Percentiles rank a stretch among this genome's conserved stretches.
Evolutionary conservation across 164 flowering plant species (phyloP).

Genomic region (Houttuynia cordata): DNA sequence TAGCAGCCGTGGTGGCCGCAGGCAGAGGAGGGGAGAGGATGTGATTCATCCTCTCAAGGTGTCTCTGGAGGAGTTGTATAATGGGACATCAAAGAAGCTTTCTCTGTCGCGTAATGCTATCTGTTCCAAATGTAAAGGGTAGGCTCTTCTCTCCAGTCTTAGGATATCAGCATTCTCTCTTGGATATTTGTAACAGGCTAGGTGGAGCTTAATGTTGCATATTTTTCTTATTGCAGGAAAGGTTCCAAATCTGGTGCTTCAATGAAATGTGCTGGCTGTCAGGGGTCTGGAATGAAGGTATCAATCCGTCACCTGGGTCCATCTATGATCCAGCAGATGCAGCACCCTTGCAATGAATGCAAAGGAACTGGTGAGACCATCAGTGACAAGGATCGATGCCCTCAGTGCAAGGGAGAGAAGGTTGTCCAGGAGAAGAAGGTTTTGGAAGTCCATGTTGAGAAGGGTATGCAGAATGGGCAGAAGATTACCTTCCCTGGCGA

Average conservation of each 20-base stretch:
- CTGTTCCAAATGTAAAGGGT: slow-evolving; percentile 85
- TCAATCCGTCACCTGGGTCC: slow-evolving; percentile 78
- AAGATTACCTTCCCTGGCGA: slow-evolving; percentile 84
- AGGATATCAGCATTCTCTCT: neutral
- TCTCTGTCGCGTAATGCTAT: slow-evolving; percentile 68
- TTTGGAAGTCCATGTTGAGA: slow-evolving; percentile 73
- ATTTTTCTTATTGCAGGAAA: slow-evolving; percentile 28
- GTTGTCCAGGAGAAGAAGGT: slow-evolving; percentile 84
- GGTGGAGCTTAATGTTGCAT: neutral
- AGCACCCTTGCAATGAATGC: slow-evolving; percentile 79
- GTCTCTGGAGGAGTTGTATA: slow-evolving; percentile 50
- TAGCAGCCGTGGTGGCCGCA: slow-evolving; percentile 49
- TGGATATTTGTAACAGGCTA: neutral
- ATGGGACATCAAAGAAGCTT: slow-evolving; percentile 53
- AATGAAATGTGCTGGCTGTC: slow-evolving; percentile 56
- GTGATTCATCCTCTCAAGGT: slow-evolving; percentile 61
- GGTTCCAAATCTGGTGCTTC: slow-evolving; percentile 88
- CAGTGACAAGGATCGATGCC: slow-evolving; percentile 67
- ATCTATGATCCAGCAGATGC: slow-evolving; percentile 88
- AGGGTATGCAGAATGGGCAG: slow-evolving; percentile 89
- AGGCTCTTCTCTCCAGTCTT: slow-evolving; percentile 4
- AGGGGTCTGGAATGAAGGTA: slow-evolving; percentile 83
- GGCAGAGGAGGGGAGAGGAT: slow-evolving; percentile 59
- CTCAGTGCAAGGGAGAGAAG: slow-evolving; percentile 84
- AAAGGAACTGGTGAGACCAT: slow-evolving; percentile 82